Evolutionary conservation across 306 rosid species (phyloP), one percentile per base, ranked within the genome.

Genomic region (Cucurbita ficifolia): DNA sequence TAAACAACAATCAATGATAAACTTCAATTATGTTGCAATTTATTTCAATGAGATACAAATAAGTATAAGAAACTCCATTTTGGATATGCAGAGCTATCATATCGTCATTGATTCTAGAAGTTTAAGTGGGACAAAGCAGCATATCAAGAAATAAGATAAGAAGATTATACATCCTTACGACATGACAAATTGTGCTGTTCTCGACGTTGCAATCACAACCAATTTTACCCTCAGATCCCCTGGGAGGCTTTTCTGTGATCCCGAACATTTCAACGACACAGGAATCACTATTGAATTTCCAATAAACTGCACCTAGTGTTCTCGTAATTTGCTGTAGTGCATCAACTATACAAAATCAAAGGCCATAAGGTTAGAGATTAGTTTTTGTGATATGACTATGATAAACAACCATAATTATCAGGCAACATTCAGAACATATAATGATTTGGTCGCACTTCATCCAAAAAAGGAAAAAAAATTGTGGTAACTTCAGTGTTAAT

Each of bases 241-340:
- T 21, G 2, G 87, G 86, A 48, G 84, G 69, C 70, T 77, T 80
- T 63, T 46, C 72, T 10, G 90, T 82, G 72, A 87, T 59, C 56
- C 96, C 91, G 72, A 86, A 81, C 82, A 61, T 74, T 81, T 86
- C 76, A 76, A 87, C 77, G 68, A 75, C 14, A 76, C 96, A 90
- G 70, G 87, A 72, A 54, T 77, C 81, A 40, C 77, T 79, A 55
- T 93, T 85, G 78, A 90, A 86, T 72, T 81, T 82, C 98, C 98
- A 93, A 80, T 77, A 76, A 39, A 59, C 83, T 65, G 87, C 80
- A 73, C 97, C 98, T 90, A 93, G 75, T 9, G 80, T 83, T n/a
- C 73, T 73, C 52, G 84, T 61, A 50, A 93, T 90, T 84, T 86
- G 82, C 79, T 76, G 71, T 57, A 93, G 98, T 69, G 88, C 88